Percentiles rank a stretch among this genome's conserved stretches.
phyloP scores from a whole-genome alignment of 2,329 filamentous ascomycete genomes.

The Ambrosiella xylebori region DNA sequence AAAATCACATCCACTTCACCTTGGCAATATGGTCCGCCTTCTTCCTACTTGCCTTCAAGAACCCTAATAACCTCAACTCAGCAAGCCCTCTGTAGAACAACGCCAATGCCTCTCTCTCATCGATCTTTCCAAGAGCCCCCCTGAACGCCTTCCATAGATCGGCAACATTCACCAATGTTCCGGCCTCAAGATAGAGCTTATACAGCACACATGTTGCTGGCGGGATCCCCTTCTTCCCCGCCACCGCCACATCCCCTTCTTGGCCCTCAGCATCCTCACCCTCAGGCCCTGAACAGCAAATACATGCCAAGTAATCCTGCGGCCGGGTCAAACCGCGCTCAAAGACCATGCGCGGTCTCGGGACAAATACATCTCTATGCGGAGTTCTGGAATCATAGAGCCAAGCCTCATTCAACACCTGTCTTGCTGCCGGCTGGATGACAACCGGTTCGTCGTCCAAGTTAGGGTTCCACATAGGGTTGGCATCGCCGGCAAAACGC shows the following conservation, averaged over 20 bases:
- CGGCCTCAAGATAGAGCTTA: constrained; percentile 62
- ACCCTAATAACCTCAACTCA: constrained; percentile 69
- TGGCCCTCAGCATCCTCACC: neutral
- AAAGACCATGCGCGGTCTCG: constrained; percentile 50
- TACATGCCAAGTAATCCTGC: constrained; percentile 60
- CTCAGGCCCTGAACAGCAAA: constrained; percentile 37
- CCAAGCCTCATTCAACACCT: constrained; percentile 55
- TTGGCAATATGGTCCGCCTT: constrained; percentile 87
- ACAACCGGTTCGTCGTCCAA: constrained; percentile 16
- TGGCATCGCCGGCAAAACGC: constrained; percentile 21
- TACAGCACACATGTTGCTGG: constrained; percentile 60
- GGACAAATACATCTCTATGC: constrained; percentile 56
- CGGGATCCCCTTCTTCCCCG: constrained; percentile 26
- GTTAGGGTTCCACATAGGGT: neutral
- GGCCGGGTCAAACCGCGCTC: constrained; percentile 56
- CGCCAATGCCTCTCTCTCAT: constrained; percentile 44
- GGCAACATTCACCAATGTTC: constrained; percentile 57
- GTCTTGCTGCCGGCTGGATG: constrained; percentile 22
- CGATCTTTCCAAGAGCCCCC: constrained; percentile 35
- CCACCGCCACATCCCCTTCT: neutral
- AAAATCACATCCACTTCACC: constrained; percentile 52
- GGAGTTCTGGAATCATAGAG: constrained; percentile 56
- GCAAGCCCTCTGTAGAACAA: constrained; percentile 74
- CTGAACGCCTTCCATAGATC: constrained; percentile 68
- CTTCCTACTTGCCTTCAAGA: constrained; percentile 78